Conservation (phyloP, 1,284 basidiomycete species). For the Chondrostereum purpureum region DNA sequence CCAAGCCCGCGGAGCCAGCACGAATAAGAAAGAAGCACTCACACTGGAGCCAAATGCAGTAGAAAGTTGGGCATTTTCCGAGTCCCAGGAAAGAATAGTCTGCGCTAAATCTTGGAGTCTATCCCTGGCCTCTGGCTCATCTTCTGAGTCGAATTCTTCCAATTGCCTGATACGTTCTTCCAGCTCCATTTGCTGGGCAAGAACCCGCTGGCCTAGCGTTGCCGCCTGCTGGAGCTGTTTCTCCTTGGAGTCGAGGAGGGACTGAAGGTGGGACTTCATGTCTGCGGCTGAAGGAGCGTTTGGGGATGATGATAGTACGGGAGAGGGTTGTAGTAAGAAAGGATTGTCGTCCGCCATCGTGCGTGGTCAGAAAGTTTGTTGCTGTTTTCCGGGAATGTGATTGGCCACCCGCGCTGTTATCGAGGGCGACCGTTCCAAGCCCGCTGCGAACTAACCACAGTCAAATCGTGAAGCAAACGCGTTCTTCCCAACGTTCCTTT, state of each 20-base stretch:
- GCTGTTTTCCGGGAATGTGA: too few relatives aligned
- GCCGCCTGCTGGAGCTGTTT: conserved; percentile 86
- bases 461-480: too few relatives aligned
- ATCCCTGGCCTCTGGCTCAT: conserved; percentile 58
- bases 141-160: conserved; percentile 57
- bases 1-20: neutral
- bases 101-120: conserved; percentile 75
- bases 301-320: too few relatives aligned
- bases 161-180: conserved; percentile 81
- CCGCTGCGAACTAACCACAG: too few relatives aligned
- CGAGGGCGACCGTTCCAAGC: too few relatives aligned
- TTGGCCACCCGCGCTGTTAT: too few relatives aligned
- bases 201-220: conserved; percentile 84
- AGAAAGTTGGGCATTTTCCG: conserved; percentile 76
- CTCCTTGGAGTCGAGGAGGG: conserved; percentile 81
- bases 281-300: conserved; percentile 57
- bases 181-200: conserved; percentile 86
- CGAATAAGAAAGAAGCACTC: conserved; percentile 20
- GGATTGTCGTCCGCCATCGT: neutral
- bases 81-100: conserved; percentile 75
- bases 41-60: conserved; percentile 67
- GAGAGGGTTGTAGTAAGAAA: neutral
- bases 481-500: too few relatives aligned
- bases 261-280: conserved; percentile 72
- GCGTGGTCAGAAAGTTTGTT: too few relatives aligned